Evolutionary conservation across 139 green algal species (phyloP).

Genomic region (Picochlorum sp.): DNA sequence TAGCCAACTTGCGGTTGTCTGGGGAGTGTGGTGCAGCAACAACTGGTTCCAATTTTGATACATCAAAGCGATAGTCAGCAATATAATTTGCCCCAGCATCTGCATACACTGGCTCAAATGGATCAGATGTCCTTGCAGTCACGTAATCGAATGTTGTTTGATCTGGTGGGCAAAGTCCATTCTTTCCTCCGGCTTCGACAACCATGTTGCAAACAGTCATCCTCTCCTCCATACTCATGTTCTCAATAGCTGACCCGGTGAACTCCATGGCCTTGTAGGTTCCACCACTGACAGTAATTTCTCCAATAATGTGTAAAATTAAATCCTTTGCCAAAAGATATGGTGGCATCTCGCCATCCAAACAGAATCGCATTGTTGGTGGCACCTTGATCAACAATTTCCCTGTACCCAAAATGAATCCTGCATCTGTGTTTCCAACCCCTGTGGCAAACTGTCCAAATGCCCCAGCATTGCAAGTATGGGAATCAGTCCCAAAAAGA

Average conservation of each 20-base stretch:
- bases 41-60: constrained; percentile 86
- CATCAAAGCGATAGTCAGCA: constrained; percentile 68
- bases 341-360: constrained; percentile 90
- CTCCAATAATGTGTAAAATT: constrained; percentile 94
- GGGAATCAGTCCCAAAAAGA: constrained; percentile 94
- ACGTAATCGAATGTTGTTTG: constrained; percentile 92
- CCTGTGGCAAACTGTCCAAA: constrained; percentile 95
- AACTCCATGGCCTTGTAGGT: constrained; percentile 91
- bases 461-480: constrained; percentile 94
- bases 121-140: constrained; percentile 51
- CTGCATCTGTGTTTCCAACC: constrained; percentile 92
- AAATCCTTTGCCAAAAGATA: constrained; percentile 89
- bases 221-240: constrained; percentile 95
- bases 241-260: constrained; percentile 58
- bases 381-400: constrained; percentile 96
- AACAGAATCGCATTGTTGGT: constrained; percentile 83
- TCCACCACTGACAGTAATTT: constrained; percentile 74
- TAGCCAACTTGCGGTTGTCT: constrained; percentile 87
- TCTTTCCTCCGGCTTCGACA: constrained; percentile 78
- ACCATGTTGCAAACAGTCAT: constrained; percentile 99
- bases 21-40: constrained; percentile 91
- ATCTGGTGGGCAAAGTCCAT: constrained; percentile 63
- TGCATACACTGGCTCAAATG: constrained; percentile 70
- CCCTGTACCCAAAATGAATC: constrained; percentile 93
- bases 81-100: constrained; percentile 60